Base-by-base conservation (phyloP, 306 rosid species). In the Aeschynomene evenia region DNA sequence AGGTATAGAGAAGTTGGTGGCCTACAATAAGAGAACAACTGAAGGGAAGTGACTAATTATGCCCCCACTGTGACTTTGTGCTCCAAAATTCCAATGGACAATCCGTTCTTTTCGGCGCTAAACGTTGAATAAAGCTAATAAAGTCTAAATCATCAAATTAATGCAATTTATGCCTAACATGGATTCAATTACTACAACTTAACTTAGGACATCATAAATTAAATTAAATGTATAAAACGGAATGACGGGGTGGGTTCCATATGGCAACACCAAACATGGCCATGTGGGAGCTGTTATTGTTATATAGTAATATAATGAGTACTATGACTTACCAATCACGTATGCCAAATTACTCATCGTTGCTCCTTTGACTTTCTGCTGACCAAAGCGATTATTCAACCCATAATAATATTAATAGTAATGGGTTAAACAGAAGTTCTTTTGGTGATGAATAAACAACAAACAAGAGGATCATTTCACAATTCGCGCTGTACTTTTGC, bases 31-130 rank as follows among this genome's bases (percentile, higher is more conserved):
- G 20, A 43, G 3, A n/a, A n/a, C 2, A 29, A 29, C 21, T 29
- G 22, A 19, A 58, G 9, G 4, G 12, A 15, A 37, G 16, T 15
- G 54, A 16, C 29, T 14, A 46, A 26, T n/a, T n/a, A n/a, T n/a
- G 14, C 20, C 9, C 81, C 79, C 85, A 59, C 51, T 33, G n/a
- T n/a, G 71, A 56, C 31, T 71, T 52, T 62, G 66, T 66, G 53
- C 66, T 49, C 42, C 52, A 7, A 66, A 77, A 23, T 56, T 63
- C 69, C 82, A 70, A 29, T 52, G 67, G 46, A 53, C n/a, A n/a
- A 50, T 62, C 80, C 84, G 34, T 40, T 21, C 19, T 65, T 60
- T 49, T 77, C 87, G 83, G 82, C 84, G 78, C 72, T 79, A 86
- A 79, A 71, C 76, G 74, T 73, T 75, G 34, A 46, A 52, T 36